A percentile compares a stretch with the other conserved stretches of the same genome.
Evolutionary conservation across 2,329 filamentous ascomycete genomes (phyloP).

Genomic region (Intubia oerlemansii): DNA sequence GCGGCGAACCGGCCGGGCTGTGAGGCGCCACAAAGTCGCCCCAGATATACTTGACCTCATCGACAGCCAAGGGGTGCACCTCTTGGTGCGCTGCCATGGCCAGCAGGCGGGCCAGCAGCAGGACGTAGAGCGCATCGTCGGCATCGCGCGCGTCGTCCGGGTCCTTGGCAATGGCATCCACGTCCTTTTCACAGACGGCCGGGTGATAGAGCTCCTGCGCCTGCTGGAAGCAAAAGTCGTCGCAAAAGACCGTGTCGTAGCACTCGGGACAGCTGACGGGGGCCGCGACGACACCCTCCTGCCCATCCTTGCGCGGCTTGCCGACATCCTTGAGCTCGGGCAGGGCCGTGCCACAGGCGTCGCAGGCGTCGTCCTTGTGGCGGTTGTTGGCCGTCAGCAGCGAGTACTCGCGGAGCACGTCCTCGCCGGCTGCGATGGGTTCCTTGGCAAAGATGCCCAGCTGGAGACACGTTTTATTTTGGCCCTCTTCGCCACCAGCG

Average conservation of each 20-base stretch:
- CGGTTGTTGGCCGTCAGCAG: slow-evolving; percentile 78
- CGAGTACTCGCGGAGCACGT: slow-evolving; percentile 62
- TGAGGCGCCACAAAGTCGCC: no score
- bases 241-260: slow-evolving; percentile 45
- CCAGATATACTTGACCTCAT: slow-evolving; percentile 47
- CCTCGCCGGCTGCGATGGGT: slow-evolving; percentile 56
- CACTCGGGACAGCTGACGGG: slow-evolving; percentile 37
- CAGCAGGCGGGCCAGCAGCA: slow-evolving; percentile 38
- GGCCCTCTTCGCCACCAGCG: slow-evolving; percentile 12
- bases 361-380: slow-evolving; percentile 68
- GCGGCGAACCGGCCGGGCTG: slow-evolving; percentile 30
- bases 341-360: slow-evolving; percentile 63
- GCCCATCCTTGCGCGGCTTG: neutral
- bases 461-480: slow-evolving; percentile 44
- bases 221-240: slow-evolving; percentile 32
- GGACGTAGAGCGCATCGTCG: slow-evolving; percentile 38
- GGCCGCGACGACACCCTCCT: slow-evolving; percentile 22
- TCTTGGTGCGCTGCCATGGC: slow-evolving; percentile 42
- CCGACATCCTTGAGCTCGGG: slow-evolving; percentile 27
- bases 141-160: slow-evolving; percentile 36
- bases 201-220: slow-evolving; percentile 41
- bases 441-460: slow-evolving; percentile 77
- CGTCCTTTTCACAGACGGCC: slow-evolving; percentile 42
- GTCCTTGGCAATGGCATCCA: slow-evolving; percentile 44
- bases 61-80: slow-evolving; percentile 39